Base-by-base conservation (phyloP, 2,329 filamentous ascomycete genomes). In the Emmonsia crescens region DNA sequence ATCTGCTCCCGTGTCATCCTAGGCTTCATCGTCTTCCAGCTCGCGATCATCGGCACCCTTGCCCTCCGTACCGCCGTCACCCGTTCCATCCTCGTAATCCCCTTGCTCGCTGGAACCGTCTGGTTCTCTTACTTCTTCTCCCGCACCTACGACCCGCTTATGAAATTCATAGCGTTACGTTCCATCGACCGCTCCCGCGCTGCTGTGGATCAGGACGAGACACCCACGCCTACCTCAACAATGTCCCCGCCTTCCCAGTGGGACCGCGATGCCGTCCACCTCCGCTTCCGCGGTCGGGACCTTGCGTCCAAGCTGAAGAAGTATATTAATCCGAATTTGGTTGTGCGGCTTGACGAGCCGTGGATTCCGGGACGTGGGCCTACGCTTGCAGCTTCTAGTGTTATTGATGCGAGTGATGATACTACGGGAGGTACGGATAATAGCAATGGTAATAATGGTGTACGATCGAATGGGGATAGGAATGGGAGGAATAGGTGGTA, bases 1-100 rank as follows among this genome's bases (percentile, higher is more conserved):
- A 96, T 99, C 65, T 96, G 91, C 76, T 91, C 94, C 71, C 89
- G 94, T 42, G 83, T 96, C 63, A 84, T 97, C 61, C 79, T 96
- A 29, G 94, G 94, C 0, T 77, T 96, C 10, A 77, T 95, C 2
- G 84, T 97, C 49, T 96, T 96, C 70, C 91, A 99, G 74, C 76
- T 96, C 27, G 91, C 94, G 55, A 94, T 96, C 82, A 87, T 90
- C 27, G 93, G 93, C 2, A 87, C 93, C 64, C 82, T 99, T 61
- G 89, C 89, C 1, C 77, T 94, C 33, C 83, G 86, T 61, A 78
- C 82, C 57, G 91, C 89, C 0, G 89, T 91, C 67, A 84, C 86
- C 24, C 83, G 88, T 55, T 89, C 91, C 0, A 77, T 85, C 14
- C 78, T 92, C 36, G 81, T 96, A 24, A 73, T 88, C 0, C 95